Evolutionary conservation across 148 eudicot genomes (phyloP).

Genomic region (Tetragonia tetragonoides): DNA sequence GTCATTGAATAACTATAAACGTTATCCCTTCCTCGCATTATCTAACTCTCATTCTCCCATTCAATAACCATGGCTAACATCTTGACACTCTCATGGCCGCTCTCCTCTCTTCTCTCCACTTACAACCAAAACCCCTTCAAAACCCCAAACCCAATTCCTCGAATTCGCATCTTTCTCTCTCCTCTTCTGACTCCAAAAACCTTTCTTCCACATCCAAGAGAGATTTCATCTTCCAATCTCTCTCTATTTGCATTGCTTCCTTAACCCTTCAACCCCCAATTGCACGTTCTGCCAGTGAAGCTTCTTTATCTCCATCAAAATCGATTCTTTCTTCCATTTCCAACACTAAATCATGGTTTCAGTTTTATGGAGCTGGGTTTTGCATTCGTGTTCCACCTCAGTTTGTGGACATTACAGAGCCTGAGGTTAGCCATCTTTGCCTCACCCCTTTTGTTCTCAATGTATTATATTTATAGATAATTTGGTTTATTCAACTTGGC

Average conservation of each 20-base stretch:
- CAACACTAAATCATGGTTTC: constrained; percentile 91
- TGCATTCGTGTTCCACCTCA: constrained; percentile 86
- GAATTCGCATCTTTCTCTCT: constrained; percentile 9
- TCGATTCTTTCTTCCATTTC: constrained; percentile 63
- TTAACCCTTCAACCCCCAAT: constrained; percentile 29
- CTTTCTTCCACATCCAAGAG: constrained; percentile 31
- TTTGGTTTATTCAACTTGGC: not conserved
- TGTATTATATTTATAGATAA: not conserved
- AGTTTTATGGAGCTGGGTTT: constrained; percentile 83
- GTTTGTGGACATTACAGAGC: constrained; percentile 72
- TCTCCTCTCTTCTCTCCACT: constrained; percentile 32
- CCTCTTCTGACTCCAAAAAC: constrained; percentile 20
- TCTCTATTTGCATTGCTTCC: constrained; percentile 36
- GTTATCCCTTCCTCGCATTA: constrained; percentile 17
- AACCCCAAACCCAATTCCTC: constrained; percentile 24
- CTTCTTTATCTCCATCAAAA: constrained; percentile 34
- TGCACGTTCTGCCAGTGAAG: constrained; percentile 31
- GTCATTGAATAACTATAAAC: constrained; percentile 14
- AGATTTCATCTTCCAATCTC: constrained; percentile 37
- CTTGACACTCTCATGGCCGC: constrained; percentile 42
- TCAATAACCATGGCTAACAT: constrained; percentile 32
- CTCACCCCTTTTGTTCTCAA: not conserved
- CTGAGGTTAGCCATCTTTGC: constrained; percentile 53
- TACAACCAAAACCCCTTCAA: constrained; percentile 27
- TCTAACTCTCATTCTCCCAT: constrained; percentile 12